Percentiles rank a stretch among this genome's conserved stretches.
Conservation (phyloP, 306 rosid species). For the Acacia confusa region DNA sequence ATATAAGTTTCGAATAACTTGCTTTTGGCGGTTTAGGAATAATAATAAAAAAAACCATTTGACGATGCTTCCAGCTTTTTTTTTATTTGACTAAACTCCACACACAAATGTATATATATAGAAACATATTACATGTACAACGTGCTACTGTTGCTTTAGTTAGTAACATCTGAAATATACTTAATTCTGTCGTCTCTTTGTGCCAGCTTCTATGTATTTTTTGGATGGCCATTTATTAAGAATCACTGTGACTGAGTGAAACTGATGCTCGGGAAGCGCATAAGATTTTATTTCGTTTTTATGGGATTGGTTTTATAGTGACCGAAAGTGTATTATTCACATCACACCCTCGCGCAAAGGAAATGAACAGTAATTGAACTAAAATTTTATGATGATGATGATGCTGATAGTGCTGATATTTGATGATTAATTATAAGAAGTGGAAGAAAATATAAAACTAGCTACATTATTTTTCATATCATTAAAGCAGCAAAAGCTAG, state of each 20-base stretch:
- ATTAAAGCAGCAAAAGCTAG: conserved; percentile 5
- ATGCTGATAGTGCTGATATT: conserved; percentile 24
- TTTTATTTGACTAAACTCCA: not conserved
- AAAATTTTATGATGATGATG: not conserved
- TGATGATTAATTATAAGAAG: not conserved
- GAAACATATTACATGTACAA: not conserved
- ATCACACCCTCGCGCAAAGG: not conserved
- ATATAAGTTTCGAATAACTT: not conserved
- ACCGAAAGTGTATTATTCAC: not conserved
- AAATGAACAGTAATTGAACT: not conserved
- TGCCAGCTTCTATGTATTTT: not conserved
- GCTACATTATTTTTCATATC: not conserved
- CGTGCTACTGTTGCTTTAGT: not conserved
- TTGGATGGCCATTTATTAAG: not conserved
- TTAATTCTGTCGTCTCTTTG: not conserved
- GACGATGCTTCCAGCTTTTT: not conserved
- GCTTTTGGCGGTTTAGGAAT: not conserved
- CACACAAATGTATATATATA: too few species aligned
- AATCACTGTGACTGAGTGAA: not conserved
- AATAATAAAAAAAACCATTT: not conserved
- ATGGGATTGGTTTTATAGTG: not conserved
- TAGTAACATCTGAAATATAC: not conserved
- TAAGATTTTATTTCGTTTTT: not conserved
- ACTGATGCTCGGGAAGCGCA: not conserved
- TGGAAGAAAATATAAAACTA: not conserved